Evolutionary conservation across 2,329 filamentous ascomycete genomes (phyloP).

Genomic region (Monascus ruber): DNA sequence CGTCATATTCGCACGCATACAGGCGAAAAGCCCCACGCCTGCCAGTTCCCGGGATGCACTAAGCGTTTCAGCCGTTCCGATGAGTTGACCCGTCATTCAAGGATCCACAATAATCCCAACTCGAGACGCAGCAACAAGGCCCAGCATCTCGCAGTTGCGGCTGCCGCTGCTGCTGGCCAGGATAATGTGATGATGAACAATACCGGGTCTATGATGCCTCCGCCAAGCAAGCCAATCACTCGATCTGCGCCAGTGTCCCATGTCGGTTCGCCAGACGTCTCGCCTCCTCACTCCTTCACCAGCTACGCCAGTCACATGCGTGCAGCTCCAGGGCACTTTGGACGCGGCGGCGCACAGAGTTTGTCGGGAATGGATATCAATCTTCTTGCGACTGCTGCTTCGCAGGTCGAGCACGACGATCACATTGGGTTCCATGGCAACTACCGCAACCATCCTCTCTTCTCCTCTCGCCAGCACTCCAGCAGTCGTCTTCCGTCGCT

Average conservation of each 20-base stretch:
- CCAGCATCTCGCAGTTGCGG: slow-evolving; percentile 48
- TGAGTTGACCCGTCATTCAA: slow-evolving; percentile 89
- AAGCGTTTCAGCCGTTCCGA: slow-evolving; percentile 96
- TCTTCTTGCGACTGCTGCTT: slow-evolving; percentile 57
- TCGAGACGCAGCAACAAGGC: slow-evolving; percentile 86
- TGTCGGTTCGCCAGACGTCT: slow-evolving; percentile 86
- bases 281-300: slow-evolving; percentile 77
- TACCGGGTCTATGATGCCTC: slow-evolving; percentile 61
- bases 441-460: slow-evolving; percentile 37
- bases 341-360: slow-evolving; percentile 35
- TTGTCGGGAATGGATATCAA: slow-evolving; percentile 51
- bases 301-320: slow-evolving; percentile 48
- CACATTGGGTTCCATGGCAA: slow-evolving; percentile 31
- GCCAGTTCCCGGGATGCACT: slow-evolving; percentile 87
- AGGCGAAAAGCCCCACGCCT: slow-evolving; percentile 94
- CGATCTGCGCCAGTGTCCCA: slow-evolving; percentile 81
- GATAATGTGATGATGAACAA: slow-evolving; percentile 36
- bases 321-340: slow-evolving; percentile 48
- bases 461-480: slow-evolving; percentile 34
- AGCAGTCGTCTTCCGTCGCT: slow-evolving; percentile 59
- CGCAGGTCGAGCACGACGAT: slow-evolving; percentile 54
- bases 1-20: slow-evolving; percentile 93
- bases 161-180: slow-evolving; percentile 42
- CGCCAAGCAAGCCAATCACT: slow-evolving; percentile 66
- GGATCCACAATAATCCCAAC: slow-evolving; percentile 99